Base-by-base conservation (phyloP, 1,139 yeast species). In the Starmera stellimalicola region DNA sequence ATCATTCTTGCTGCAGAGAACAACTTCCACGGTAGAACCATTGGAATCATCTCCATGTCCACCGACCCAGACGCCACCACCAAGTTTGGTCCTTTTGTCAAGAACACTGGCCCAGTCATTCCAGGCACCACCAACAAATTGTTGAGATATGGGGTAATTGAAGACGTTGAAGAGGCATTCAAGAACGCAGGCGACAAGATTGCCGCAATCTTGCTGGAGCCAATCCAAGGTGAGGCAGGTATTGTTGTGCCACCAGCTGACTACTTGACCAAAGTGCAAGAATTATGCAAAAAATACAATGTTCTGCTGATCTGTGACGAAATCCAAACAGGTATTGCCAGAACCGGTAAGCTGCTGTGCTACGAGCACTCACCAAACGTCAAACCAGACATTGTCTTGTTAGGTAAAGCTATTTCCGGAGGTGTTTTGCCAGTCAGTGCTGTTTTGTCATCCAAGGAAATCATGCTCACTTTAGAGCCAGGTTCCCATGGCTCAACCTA, bases 181-280 rank as follows among this genome's bases (percentile, higher is more conserved):
- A 65, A 69, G 47, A 75, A 75, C 39, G 91, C 94, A 20, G 96
- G 96, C 43, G 93, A 83, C 58, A 80, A 78, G 57, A 77, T 88
- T 45, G 95, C 95, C 29, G 97, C 95, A 28, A 76, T 88, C 45
- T 65, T 88, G 46, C 74, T 88, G 47, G 98, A 88, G 63, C 97
- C 97, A 42, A 88, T 88, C 52, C 98, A 88, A 62, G 98, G 98
- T 57, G 98, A 88, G 61, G 98, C 98, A 25, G 98, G 97, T 50
- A 88, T 88, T 47, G 94, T 88, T 26, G 95, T 88, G 18, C 97
- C 97, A 35, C 94, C 93, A 44, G 64, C 60, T 36, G 94, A 74
- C 51, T 88, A 88, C 64, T 72, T 88, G 46, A 61, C 77, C 37
- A 64, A 68, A 47, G 95, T 88, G 24, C 73, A 74, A 48, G 75